Conservation (phyloP, 352 stramenopile genomes). For the Bremia lactucae region DNA sequence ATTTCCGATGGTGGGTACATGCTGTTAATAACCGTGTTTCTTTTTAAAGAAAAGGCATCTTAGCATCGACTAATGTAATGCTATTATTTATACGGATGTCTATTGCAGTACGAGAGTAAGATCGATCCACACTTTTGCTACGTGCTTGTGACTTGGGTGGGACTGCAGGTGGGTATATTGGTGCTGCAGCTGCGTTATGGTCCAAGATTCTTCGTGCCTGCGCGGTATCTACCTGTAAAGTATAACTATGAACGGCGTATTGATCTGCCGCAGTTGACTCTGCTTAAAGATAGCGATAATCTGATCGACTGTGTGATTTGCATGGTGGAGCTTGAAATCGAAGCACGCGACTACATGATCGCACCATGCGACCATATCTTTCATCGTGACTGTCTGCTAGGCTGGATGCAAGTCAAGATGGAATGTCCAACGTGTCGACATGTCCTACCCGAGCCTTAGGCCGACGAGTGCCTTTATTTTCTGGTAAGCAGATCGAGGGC, state of each 20-base stretch:
- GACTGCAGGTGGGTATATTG: conserved; percentile 87
- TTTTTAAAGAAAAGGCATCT: too few species aligned
- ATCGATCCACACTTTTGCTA: conserved; percentile 56
- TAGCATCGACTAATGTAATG: too few species aligned
- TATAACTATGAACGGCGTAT: conserved; percentile 94
- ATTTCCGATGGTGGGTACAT: conserved; percentile 69
- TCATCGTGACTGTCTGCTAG: conserved; percentile 89
- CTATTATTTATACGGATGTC: conserved; percentile 1
- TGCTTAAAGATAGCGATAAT: conserved; percentile 55
- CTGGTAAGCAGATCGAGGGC: too few species aligned
- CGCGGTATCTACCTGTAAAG: conserved; percentile 91
- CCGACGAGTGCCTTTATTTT: conserved; percentile 14
- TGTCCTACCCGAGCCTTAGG: conserved; percentile 78
- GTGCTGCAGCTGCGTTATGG: conserved; percentile 88
- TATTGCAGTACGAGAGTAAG: conserved; percentile 60
- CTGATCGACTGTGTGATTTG: conserved; percentile 81
- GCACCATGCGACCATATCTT: conserved; percentile 95
- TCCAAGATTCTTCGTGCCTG: conserved; percentile 92
- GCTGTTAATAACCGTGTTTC: too few species aligned
- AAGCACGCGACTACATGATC: conserved; percentile 90
- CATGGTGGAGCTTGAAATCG: conserved; percentile 74
- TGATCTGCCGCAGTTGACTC: conserved; percentile 47
- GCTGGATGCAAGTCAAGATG: conserved; percentile 98
- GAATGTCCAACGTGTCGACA: conserved; percentile 92
- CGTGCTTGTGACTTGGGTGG: conserved; percentile 85